phyloP scores from a whole-genome alignment of 306 rosid genomes.

The Quillaja saponaria region DNA sequence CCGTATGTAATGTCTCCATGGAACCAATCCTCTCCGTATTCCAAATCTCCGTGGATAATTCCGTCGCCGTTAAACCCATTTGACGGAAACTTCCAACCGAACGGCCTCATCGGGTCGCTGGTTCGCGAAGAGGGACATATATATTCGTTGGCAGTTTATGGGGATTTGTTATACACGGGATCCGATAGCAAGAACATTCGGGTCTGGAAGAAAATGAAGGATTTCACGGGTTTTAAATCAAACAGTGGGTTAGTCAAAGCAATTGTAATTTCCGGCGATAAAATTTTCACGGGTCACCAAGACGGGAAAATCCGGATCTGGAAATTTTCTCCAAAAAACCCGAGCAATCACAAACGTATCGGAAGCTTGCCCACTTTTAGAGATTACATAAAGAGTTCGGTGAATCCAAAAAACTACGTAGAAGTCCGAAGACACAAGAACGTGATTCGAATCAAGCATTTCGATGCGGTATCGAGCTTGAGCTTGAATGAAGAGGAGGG shows the following conservation, averaged over 20 bases:
- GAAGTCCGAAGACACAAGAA: slow-evolving; percentile 61
- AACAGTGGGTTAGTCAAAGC: slow-evolving; percentile 78
- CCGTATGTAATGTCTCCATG: slow-evolving; percentile 73
- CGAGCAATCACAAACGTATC: slow-evolving; percentile 41
- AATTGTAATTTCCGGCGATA: slow-evolving; percentile 57
- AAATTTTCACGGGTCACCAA: slow-evolving; percentile 87
- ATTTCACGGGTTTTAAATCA: slow-evolving; percentile 74
- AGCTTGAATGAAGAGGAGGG: slow-evolving; percentile 66
- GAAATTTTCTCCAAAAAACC: slow-evolving; percentile 49
- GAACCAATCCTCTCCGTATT: slow-evolving; percentile 58
- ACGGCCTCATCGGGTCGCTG: slow-evolving; percentile 70
- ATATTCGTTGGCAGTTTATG: slow-evolving; percentile 72
- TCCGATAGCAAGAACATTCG: slow-evolving; percentile 88
- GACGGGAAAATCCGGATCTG: slow-evolving; percentile 93
- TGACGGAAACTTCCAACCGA: slow-evolving; percentile 12
- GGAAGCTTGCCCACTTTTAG: slow-evolving; percentile 78
- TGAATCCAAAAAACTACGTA: slow-evolving; percentile 80
- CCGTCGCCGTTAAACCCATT: slow-evolving; percentile 21
- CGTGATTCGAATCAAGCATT: slow-evolving; percentile 68
- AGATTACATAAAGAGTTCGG: slow-evolving; percentile 60
- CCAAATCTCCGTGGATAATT: slow-evolving; percentile 71
- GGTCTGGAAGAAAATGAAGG: slow-evolving; percentile 84
- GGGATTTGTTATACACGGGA: slow-evolving; percentile 75
- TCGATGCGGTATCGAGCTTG: slow-evolving; percentile 75
- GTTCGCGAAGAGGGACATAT: slow-evolving; percentile 84